Conservation (phyloP, 495 filamentous ascomycete species). For the Tuber microsphaerosporum region DNA sequence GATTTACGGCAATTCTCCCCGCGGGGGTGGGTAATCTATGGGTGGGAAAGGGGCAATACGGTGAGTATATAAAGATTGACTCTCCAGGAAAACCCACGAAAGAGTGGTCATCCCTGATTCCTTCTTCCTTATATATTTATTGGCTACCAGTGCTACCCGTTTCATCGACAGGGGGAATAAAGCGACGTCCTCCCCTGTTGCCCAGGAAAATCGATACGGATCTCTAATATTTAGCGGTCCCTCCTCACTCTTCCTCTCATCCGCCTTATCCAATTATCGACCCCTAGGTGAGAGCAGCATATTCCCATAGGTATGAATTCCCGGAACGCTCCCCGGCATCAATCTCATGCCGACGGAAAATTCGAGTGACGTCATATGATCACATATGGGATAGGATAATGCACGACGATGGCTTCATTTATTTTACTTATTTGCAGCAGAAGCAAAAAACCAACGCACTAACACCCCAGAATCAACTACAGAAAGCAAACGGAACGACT, state of each 20-base stretch:
- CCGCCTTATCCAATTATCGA: neutral
- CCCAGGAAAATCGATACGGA: neutral
- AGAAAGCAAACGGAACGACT: neutral
- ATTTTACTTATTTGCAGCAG: neutral
- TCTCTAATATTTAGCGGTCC: neutral
- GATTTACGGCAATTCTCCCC: neutral
- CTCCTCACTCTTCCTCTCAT: neutral
- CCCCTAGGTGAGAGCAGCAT: neutral
- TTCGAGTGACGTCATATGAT: conserved; percentile 4
- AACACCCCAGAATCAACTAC: neutral
- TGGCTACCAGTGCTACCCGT: neutral
- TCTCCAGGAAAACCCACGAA: neutral
- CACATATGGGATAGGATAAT: neutral
- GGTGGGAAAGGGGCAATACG: neutral
- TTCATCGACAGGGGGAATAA: neutral
- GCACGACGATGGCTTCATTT: neutral
- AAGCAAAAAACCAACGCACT: neutral
- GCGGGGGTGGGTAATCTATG: neutral
- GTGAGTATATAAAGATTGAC: neutral
- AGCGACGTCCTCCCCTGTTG: neutral
- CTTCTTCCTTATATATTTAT: neutral
- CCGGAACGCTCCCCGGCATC: neutral
- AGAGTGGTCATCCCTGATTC: neutral
- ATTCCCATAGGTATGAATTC: neutral
- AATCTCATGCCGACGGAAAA: neutral